Conservation (phyloP, 805 yeast species). For the Candida railenensis region DNA sequence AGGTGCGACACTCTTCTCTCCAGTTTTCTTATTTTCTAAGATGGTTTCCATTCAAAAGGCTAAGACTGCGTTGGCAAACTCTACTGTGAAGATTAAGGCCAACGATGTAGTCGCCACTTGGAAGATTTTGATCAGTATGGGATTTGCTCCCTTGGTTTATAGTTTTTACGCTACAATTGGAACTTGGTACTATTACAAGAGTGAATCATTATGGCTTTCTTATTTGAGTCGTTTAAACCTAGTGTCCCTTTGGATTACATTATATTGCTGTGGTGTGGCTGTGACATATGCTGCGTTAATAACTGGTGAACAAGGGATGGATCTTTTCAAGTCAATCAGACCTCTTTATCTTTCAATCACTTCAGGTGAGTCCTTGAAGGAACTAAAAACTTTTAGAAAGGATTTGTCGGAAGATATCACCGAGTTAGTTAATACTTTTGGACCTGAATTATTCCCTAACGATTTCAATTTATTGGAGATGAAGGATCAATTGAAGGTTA, state of each 20-base stretch:
- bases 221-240: conserved; percentile 21
- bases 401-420: conserved; percentile 73
- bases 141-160: conserved; percentile 84
- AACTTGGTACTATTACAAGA: conserved; percentile 29
- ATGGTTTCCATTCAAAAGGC: conserved; percentile 73
- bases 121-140: conserved; percentile 89
- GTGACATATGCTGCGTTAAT: conserved; percentile 89
- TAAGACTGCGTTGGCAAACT: conserved; percentile 73
- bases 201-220: conserved; percentile 13
- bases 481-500: conserved; percentile 35
- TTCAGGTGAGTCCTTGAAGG: conserved; percentile 53
- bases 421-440: conserved; percentile 72
- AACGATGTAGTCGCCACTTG: conserved; percentile 96
- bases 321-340: conserved; percentile 75
- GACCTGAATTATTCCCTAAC: conserved; percentile 77
- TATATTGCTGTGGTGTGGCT: conserved; percentile 62
- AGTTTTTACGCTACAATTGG: conserved; percentile 73
- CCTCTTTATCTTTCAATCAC: conserved; percentile 72
- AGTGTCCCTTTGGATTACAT: conserved; percentile 43
- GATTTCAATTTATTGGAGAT: conserved; percentile 66
- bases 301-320: conserved; percentile 93
- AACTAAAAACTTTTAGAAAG: conserved; percentile 60
- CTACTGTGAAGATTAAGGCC: conserved; percentile 88
- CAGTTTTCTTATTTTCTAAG: conserved; percentile 81
- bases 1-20: conserved; percentile 83